A percentile compares a stretch with the other conserved stretches of the same genome.
These are phyloP conservation scores for Chlorociboria aeruginascens DNA, from an alignment of 495 filamentous ascomycete genomes.

Conservation along the genomic window DNA sequence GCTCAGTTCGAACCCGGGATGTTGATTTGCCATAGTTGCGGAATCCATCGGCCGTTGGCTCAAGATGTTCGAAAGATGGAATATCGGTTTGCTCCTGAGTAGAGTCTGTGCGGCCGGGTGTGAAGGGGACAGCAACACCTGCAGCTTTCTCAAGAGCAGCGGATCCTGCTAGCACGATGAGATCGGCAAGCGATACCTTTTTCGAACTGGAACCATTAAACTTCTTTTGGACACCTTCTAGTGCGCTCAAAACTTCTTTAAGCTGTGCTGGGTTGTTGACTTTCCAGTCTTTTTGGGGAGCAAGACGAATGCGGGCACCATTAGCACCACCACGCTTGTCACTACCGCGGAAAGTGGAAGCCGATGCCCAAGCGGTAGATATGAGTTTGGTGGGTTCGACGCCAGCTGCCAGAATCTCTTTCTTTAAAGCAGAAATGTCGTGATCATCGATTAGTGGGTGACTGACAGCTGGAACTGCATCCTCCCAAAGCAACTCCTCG, in stretches of 20 bases:
- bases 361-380: slow-evolving; percentile 53
- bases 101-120: slow-evolving; percentile 35
- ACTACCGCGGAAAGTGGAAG: slow-evolving; percentile 58
- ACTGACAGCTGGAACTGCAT: slow-evolving; percentile 44
- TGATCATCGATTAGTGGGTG: slow-evolving; percentile 42
- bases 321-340: slow-evolving; percentile 72
- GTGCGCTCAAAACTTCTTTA: slow-evolving; percentile 38
- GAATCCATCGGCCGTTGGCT: slow-evolving; percentile 57
- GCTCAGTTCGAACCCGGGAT: slow-evolving; percentile 44
- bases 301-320: slow-evolving; percentile 60
- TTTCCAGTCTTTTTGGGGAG: slow-evolving; percentile 53
- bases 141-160: slow-evolving; percentile 62
- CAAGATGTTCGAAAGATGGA: slow-evolving; percentile 46
- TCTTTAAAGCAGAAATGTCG: slow-evolving; percentile 51
- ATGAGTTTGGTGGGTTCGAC: slow-evolving; percentile 40
- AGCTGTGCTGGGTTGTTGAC: slow-evolving; percentile 54
- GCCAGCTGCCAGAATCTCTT: slow-evolving; percentile 46
- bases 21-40: slow-evolving; percentile 57
- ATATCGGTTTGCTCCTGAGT: slow-evolving; percentile 53
- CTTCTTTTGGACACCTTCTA: slow-evolving; percentile 48
- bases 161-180: slow-evolving; percentile 57
- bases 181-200: slow-evolving; percentile 59
- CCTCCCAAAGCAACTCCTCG: slow-evolving; percentile 54
- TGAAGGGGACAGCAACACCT: slow-evolving; percentile 31
- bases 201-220: slow-evolving; percentile 49